phyloP scores from a whole-genome alignment of 2,329 filamentous ascomycete genomes.

The Monosporascus cannonballus region DNA sequence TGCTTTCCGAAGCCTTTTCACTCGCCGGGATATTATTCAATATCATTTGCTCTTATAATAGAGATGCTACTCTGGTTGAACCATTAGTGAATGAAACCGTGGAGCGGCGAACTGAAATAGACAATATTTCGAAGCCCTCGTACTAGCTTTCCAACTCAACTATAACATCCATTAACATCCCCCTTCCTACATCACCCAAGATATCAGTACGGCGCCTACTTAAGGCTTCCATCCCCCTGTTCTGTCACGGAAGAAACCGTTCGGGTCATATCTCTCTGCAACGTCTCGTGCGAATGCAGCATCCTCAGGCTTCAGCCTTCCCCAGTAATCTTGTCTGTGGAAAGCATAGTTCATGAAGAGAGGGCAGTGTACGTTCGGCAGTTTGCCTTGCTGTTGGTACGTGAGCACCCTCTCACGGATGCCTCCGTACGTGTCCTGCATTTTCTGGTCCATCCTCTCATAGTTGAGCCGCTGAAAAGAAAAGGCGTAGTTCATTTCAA shows the following conservation, averaged over 20 bases:
- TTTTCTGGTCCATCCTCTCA: conserved; percentile 24
- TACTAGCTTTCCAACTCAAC: too few species aligned
- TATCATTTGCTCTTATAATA: too few species aligned
- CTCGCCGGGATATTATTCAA: too few species aligned
- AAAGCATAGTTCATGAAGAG: conserved; percentile 39
- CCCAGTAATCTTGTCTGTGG: conserved; percentile 35
- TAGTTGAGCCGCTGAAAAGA: conserved; percentile 21
- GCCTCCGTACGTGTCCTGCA: conserved; percentile 29
- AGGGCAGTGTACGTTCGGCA: conserved; percentile 31
- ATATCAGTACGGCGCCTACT: neutral
- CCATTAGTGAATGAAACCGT: too few species aligned
- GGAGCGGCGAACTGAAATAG: too few species aligned
- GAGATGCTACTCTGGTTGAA: too few species aligned
- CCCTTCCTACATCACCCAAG: too few species aligned
- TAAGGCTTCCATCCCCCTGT: conserved; percentile 32
- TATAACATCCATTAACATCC: too few species aligned
- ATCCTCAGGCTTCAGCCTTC: conserved; percentile 29
- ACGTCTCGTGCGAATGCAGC: conserved; percentile 28
- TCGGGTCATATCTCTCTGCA: conserved; percentile 29
- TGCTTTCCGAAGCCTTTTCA: too few species aligned
- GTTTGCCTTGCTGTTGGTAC: conserved; percentile 26
- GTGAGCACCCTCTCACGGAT: conserved; percentile 24
- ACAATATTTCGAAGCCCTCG: too few species aligned
- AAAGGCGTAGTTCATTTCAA: conserved; percentile 38
- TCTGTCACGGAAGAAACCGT: conserved; percentile 29